phyloP scores from a whole-genome alignment of 192 early-diverging fungal genomes.

The Diversispora epigaea region DNA sequence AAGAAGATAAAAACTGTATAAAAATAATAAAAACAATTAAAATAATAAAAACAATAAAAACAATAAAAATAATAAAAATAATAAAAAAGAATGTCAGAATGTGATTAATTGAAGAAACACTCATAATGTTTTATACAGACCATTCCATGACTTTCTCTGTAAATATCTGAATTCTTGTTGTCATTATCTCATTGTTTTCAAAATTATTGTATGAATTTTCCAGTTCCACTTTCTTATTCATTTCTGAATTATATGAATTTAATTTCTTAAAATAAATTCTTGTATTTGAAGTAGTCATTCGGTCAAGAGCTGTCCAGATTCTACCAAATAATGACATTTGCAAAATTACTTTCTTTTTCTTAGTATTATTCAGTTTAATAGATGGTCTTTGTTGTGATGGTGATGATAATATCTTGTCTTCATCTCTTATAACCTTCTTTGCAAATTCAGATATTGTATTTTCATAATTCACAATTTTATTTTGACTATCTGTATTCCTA shows the following conservation, averaged over 20 bases:
- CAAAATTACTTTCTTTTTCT: not conserved
- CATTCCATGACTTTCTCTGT: conserved; percentile 44
- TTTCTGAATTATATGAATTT: not conserved
- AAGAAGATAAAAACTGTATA: conserved; percentile 33
- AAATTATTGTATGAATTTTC: no score
- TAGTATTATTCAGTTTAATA: conserved; percentile 11
- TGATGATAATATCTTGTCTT: not conserved
- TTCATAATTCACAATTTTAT: no score
- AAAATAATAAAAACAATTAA: conserved; percentile 20
- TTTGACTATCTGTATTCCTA: no score
- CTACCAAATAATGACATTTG: conserved; percentile 46
- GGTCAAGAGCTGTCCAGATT: conserved; percentile 45
- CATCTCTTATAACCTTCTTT: not conserved
- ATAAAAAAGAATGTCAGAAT: not conserved
- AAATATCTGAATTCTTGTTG: conserved; percentile 41
- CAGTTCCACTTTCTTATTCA: not conserved
- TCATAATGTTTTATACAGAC: conserved; percentile 24
- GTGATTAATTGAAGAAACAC: no score
- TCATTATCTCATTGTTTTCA: conserved; percentile 15
- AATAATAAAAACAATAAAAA: conserved; percentile 13
- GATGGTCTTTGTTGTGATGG: not conserved
- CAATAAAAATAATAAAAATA: not conserved
- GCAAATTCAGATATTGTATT: no score
- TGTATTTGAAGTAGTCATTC: conserved; percentile 40
- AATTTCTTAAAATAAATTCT: conserved; percentile 26